Evolutionary conservation across 2,329 filamentous ascomycete species (phyloP), one percentile per base, ranked within the genome.

Genomic region (Colletotrichum destructivum): DNA sequence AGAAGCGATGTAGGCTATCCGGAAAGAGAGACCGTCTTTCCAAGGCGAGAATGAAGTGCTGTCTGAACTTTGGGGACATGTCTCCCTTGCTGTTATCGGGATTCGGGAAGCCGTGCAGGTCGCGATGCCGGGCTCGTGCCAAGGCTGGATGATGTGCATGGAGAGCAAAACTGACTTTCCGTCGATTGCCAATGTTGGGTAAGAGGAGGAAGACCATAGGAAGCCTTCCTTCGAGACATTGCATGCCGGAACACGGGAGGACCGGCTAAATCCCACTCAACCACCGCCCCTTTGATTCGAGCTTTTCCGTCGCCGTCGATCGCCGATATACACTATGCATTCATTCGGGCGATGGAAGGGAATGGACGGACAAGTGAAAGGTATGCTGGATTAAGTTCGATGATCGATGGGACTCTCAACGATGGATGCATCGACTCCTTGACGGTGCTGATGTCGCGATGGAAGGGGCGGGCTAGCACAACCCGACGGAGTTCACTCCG

Each of bases 121-220:
- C 56, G 42, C 40, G 23, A n/a, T 60, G 56, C 40, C 18, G 23
- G 56, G 56, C 56, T 44, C 56, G 12, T 60, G 56, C 56, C 40
- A 59, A 59, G 56, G 56, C 38, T 16, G 23, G 7, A 7, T 60
- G 9, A 31, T n/a, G 26, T 18, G 44, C 44, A 62, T 16, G 15
- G 26, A 49, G 26, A 35, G 51, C 15, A 35, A 35, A 6, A 4
- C 13, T 9, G n/a, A 23, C 13, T 1, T 40, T 8, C 2, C 15
- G 35, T 18, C 31, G 18, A 35, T 40, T 21, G 59, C 15, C 15
- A 47, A 38, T 15, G 31, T 9, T 16, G 12, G 44, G 13, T 16
- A 23, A 16, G 18, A 12, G n/a, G 26, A n/a, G 26, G 11, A 5
- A 15, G 57, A 38, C 6, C 38, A 26, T 31, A 15, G 26, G 42